Evolutionary conservation across 2,329 filamentous ascomycete species (phyloP).

Genomic region (Pseudogymnoascus sp.): DNA sequence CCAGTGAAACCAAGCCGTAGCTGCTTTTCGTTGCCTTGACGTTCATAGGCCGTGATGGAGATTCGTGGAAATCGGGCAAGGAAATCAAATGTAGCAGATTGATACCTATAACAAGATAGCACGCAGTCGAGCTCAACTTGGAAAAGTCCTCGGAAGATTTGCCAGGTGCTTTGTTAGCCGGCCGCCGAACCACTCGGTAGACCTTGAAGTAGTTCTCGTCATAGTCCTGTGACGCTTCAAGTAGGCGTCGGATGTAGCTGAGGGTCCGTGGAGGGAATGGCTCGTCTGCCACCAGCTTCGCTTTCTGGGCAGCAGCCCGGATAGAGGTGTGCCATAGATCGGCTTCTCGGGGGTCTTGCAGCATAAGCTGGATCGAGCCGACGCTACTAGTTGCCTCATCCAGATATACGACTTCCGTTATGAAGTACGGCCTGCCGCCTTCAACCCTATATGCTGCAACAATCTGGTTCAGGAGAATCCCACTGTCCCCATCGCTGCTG

Average conservation of each 20-base stretch:
- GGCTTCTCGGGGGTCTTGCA: conserved; percentile 54
- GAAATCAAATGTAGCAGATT: conserved; percentile 63
- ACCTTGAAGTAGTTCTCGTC: conserved; percentile 58
- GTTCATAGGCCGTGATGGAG: conserved; percentile 33
- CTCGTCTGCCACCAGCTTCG: conserved; percentile 40
- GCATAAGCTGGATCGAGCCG: conserved; percentile 55
- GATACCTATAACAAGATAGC: conserved; percentile 59
- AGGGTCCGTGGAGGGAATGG: conserved; percentile 50
- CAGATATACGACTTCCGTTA: conserved; percentile 58
- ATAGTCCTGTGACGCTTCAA: conserved; percentile 61
- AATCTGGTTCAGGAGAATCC: conserved; percentile 54
- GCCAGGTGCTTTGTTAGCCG: conserved; percentile 42
- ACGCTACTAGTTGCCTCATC: conserved; percentile 56
- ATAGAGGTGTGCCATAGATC: conserved; percentile 57
- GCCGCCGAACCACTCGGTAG: conserved; percentile 59
- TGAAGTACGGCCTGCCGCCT: conserved; percentile 57
- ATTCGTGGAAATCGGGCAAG: conserved; percentile 47
- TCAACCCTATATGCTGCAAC: conserved; percentile 60
- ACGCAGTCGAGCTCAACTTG: conserved; percentile 55
- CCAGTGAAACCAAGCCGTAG: conserved; percentile 55
- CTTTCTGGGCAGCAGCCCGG: conserved; percentile 48
- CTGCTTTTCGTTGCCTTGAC: conserved; percentile 39
- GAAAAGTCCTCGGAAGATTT: conserved; percentile 56
- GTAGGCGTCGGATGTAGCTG: conserved; percentile 50
- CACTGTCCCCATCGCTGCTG: conserved; percentile 43